Conservation (phyloP, 495 filamentous ascomycete species). For the Xylaria sp. region DNA sequence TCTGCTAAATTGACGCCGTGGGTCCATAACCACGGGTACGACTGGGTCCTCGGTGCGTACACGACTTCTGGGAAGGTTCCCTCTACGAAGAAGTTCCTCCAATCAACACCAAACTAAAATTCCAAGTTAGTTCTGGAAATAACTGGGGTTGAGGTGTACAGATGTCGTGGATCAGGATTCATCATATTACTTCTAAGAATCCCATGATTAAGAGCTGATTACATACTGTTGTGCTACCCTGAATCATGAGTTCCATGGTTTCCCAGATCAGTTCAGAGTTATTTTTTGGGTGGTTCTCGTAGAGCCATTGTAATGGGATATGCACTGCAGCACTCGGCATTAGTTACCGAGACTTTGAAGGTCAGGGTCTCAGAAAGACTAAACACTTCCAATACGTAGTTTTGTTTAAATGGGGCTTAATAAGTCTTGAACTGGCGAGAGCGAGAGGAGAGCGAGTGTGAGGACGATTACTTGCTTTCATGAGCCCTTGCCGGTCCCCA, state of each 20-base stretch:
- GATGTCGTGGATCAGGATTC: background rate
- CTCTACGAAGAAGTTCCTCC: slow-evolving; percentile 40
- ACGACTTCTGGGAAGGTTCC: slow-evolving; percentile 42
- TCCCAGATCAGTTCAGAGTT: slow-evolving; percentile 43
- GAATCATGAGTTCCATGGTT: slow-evolving; percentile 45
- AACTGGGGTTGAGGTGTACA: background rate
- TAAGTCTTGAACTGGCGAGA: background rate
- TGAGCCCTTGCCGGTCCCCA: slow-evolving; percentile 58
- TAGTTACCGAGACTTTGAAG: background rate
- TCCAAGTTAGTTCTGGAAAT: background rate
- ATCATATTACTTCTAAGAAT: background rate
- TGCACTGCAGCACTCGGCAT: background rate
- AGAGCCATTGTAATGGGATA: slow-evolving; percentile 62
- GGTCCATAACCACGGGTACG: slow-evolving; percentile 36
- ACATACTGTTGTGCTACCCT: slow-evolving; percentile 35
- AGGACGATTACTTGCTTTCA: slow-evolving; percentile 45
- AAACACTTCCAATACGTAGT: background rate
- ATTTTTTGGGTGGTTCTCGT: slow-evolving; percentile 50
- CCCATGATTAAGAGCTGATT: background rate
- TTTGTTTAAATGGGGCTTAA: background rate
- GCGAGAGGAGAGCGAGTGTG: slow-evolving; percentile 29
- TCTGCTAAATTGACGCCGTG: slow-evolving; percentile 44
- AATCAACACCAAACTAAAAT: slow-evolving; percentile 54
- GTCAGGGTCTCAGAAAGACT: background rate
- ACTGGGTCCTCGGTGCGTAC: slow-evolving; percentile 34